Evolutionary conservation across 2,329 filamentous ascomycete genomes (phyloP).

Genomic region (Sclerotinia spermophila): DNA sequence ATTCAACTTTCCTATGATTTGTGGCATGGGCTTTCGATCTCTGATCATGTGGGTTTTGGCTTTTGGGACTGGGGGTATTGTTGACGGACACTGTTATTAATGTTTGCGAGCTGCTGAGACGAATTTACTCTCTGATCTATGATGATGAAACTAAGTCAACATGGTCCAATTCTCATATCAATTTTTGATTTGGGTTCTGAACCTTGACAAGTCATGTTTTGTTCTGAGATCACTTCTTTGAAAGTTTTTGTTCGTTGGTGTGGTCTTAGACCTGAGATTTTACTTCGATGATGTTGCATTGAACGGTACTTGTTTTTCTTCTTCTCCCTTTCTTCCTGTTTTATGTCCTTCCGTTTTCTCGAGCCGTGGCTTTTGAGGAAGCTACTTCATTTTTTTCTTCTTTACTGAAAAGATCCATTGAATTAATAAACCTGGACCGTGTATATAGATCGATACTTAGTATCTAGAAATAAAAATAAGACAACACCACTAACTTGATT

Average conservation of each 20-base stretch:
- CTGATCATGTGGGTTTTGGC: neutral
- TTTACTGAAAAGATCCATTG: no score
- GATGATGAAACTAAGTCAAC: neutral
- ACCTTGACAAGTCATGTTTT: neutral
- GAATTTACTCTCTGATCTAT: neutral
- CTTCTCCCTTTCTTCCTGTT: neutral
- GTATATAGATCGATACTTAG: fast-evolving
- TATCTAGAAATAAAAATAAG: neutral
- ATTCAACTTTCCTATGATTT: neutral
- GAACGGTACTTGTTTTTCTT: neutral
- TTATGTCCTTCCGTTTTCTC: no score
- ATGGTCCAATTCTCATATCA: neutral
- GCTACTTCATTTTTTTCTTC: no score
- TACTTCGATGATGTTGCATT: neutral
- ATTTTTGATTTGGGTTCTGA: neutral
- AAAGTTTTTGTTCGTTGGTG: neutral
- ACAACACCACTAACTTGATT: neutral
- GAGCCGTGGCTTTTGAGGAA: no score
- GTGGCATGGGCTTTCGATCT: neutral
- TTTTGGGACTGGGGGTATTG: no score
- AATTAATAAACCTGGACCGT: neutral
- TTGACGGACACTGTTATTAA: neutral
- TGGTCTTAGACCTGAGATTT: neutral
- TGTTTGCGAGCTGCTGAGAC: neutral
- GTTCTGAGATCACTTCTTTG: neutral